phyloP scores from a whole-genome alignment of 805 yeast species.

The Blastobotrys attinorum region DNA sequence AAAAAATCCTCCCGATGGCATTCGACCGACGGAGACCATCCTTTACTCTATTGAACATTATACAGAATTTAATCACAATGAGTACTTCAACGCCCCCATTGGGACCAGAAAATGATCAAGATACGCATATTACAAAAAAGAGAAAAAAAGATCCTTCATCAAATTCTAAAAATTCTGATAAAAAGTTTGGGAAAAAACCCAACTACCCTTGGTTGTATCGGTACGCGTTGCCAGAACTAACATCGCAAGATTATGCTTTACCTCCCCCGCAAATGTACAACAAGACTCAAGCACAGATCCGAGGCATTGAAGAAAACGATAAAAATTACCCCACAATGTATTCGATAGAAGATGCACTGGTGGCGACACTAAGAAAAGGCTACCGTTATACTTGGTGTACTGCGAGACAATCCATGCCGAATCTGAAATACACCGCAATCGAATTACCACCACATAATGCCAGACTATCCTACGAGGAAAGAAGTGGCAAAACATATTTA shows the following conservation, averaged over 20 bases:
- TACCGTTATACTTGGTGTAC: constrained; percentile 75
- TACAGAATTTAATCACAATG: no score
- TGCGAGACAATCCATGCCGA: constrained; percentile 47
- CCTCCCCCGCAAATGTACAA: neutral
- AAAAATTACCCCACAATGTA: neutral
- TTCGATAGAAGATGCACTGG: constrained; percentile 61
- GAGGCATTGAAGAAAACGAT: neutral
- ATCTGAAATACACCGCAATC: constrained; percentile 57
- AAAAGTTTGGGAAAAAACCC: no score
- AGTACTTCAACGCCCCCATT: no score
- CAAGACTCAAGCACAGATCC: neutral
- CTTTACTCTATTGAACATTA: no score
- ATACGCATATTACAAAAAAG: no score
- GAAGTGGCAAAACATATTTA: constrained; percentile 49
- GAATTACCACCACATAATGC: constrained; percentile 63
- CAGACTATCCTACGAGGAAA: constrained; percentile 58
- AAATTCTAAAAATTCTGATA: no score
- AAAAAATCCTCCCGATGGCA: no score
- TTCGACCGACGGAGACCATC: no score
- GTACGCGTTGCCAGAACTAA: neutral
- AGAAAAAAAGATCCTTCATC: no score
- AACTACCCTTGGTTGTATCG: constrained; percentile 1
- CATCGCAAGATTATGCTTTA: neutral
- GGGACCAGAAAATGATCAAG: no score
- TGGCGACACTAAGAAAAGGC: constrained; percentile 61